Evolutionary conservation across 2,329 filamentous ascomycete species (phyloP).

Genomic region (Exophiala mesophila): DNA sequence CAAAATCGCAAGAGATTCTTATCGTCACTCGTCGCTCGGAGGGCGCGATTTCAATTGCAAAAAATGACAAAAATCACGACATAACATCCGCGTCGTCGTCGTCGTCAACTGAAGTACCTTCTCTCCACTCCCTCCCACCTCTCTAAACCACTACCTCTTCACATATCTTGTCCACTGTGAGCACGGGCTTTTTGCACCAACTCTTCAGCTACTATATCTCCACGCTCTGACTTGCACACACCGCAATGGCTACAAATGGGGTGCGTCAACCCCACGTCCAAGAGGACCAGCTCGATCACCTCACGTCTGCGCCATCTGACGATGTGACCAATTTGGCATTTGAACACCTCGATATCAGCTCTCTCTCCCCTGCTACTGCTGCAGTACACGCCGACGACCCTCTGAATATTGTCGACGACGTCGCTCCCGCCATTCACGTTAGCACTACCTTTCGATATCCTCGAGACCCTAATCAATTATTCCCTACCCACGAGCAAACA

Average conservation of each 20-base stretch:
- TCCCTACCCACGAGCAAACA: constrained; percentile 38
- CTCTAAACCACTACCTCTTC: neutral
- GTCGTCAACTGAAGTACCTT: too few species aligned
- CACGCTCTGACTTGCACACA: neutral
- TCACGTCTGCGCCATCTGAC: constrained; percentile 4
- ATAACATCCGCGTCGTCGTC: too few species aligned
- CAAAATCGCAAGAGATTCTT: too few species aligned
- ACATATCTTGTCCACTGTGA: neutral
- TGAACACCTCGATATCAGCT: constrained; percentile 7
- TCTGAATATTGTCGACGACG: constrained; percentile 68
- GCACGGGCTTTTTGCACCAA: too few species aligned
- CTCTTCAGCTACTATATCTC: too few species aligned
- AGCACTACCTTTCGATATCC: constrained; percentile 87
- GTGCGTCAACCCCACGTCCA: neutral
- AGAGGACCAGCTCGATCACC: constrained; percentile 3
- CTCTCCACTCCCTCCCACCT: too few species aligned
- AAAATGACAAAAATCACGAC: too few species aligned
- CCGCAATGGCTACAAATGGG: constrained; percentile 8
- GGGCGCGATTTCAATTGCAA: too few species aligned
- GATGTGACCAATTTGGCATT: constrained; percentile 7
- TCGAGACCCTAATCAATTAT: constrained; percentile 62
- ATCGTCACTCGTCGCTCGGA: too few species aligned
- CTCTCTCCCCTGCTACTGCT: constrained; percentile 54
- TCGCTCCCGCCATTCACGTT: constrained; percentile 84
- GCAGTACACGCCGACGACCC: constrained; percentile 79